Evolutionary conservation across 371 early-diverging fungal genomes (phyloP), one percentile per base, ranked within the genome.

Genomic region (Parasitella parasitica): DNA sequence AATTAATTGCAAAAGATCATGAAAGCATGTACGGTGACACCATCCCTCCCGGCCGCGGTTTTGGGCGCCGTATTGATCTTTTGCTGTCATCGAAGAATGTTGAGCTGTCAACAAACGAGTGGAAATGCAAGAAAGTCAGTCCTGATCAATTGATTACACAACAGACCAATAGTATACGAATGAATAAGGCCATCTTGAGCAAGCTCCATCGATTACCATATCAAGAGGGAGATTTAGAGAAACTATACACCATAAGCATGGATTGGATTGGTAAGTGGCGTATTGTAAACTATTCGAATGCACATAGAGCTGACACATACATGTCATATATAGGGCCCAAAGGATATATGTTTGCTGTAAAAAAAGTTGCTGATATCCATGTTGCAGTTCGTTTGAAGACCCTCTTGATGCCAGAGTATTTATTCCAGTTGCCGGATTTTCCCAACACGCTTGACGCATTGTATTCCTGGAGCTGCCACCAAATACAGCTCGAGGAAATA

Each of bases 161-260:
- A 6, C 66, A 65, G 54, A 51, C 37, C 41, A 59, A 65, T 28
- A 59, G 59, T 50, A 65, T 65, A 38, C 52, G 64, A 64, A 58
- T 57, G 36, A 64, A 64, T 58, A 64, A 64, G 51, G 64, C 58
- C 9, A 64, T 65, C 49, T 41, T 65, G 12, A 65, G 56, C n/a
- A 51, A 18, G 39, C 57, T 65, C 54, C 51, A 59, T 38, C 60
- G 59, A 30, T 55, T 59, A 46, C 56, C 39, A 37, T 48, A 46
- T 43, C 18, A 12, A 24, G 46, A 43, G 22, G 16, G 16, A 7
- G 22, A 43, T 7, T 4, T 4, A 22, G 15, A 48, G 12, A 4
- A 48, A 8, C 8, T 48, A 13, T 20, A 20, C 20, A 48, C 48
- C 5, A 15, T 54, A 20, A 22, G 57, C 43, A 61, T 61, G 54